A percentile compares a stretch with the other conserved stretches of the same genome.
These are phyloP conservation scores for Mycosphaerella arachidis DNA, from an alignment of 2,329 filamentous ascomycete genomes.

Conservation along the genomic window DNA sequence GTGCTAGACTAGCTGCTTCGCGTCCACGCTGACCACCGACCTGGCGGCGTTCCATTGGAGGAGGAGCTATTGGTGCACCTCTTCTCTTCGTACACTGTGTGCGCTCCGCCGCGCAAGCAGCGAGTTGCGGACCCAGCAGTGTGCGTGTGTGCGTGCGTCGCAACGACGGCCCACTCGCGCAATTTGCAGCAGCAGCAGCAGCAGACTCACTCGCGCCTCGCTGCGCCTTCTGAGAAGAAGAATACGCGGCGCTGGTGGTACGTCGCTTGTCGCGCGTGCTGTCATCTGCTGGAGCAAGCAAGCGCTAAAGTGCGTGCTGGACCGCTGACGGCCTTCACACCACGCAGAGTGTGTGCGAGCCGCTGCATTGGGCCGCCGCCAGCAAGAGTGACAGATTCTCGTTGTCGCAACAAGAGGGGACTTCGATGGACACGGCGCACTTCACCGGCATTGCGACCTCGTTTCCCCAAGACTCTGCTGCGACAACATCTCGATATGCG, in stretches of 20 bases:
- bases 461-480: background rate
- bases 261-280: background rate
- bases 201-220: background rate
- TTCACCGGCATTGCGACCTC: background rate
- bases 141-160: background rate
- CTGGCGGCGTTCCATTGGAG: background rate
- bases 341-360: background rate
- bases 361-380: background rate
- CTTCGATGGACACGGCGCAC: background rate
- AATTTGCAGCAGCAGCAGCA: background rate
- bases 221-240: background rate
- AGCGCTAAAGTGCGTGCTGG: background rate
- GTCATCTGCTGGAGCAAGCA: background rate
- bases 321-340: background rate
- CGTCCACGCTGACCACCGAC: background rate
- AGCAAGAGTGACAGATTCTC: background rate
- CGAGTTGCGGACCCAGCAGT: background rate
- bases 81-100: background rate
- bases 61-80: background rate
- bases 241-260: background rate
- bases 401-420: background rate
- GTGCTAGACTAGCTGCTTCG: background rate
- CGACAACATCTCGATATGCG: background rate
- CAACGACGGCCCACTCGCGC: background rate
- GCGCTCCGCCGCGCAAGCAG: background rate